Percentiles rank a stretch among this genome's conserved stretches.
phyloP scores from a whole-genome alignment of 768 basidiomycete species.

The Mycena latifolia region DNA sequence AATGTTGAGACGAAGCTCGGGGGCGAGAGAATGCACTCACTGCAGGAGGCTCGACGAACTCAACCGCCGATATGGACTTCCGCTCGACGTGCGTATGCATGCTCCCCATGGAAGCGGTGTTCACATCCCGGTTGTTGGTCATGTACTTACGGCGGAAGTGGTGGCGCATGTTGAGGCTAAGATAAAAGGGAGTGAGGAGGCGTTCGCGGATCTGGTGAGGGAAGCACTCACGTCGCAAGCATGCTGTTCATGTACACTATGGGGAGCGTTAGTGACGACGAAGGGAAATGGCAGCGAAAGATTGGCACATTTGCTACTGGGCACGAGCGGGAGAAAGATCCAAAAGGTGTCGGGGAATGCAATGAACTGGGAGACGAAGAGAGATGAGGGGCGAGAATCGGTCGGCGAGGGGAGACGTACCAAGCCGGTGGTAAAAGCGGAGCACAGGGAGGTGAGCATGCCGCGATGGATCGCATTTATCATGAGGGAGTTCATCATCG shows the following conservation, averaged over 20 bases:
- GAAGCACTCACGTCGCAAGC: conserved; percentile 12
- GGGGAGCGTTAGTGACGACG: neutral
- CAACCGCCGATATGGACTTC: conserved; percentile 4
- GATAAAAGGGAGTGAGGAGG: neutral
- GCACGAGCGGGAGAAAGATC: conserved; percentile 30
- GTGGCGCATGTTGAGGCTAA: conserved; percentile 26
- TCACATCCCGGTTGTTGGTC: neutral
- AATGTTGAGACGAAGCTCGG: too few species aligned
- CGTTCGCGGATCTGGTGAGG: too few species aligned
- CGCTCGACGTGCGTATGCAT: neutral
- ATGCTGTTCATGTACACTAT: conserved; percentile 37
- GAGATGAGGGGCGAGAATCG: neutral
- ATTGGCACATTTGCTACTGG: conserved; percentile 31
- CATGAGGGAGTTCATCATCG: conserved; percentile 23
- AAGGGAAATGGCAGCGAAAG: neutral
- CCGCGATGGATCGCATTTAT: conserved; percentile 31
- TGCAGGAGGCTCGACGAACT: conserved; percentile 18
- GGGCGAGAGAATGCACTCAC: too few species aligned
- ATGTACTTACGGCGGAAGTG: conserved; percentile 7
- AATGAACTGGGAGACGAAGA: conserved; percentile 14
- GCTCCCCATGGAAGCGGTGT: too few species aligned
- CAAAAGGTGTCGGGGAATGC: conserved; percentile 27
- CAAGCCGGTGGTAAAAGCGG: conserved; percentile 19
- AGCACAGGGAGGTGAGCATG: conserved; percentile 24
- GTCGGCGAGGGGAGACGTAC: conserved; percentile 8